These are phyloP conservation scores for Candolleomyces aberdarensis DNA, from an alignment of 768 basidiomycete species.

Conservation along the genomic window DNA sequence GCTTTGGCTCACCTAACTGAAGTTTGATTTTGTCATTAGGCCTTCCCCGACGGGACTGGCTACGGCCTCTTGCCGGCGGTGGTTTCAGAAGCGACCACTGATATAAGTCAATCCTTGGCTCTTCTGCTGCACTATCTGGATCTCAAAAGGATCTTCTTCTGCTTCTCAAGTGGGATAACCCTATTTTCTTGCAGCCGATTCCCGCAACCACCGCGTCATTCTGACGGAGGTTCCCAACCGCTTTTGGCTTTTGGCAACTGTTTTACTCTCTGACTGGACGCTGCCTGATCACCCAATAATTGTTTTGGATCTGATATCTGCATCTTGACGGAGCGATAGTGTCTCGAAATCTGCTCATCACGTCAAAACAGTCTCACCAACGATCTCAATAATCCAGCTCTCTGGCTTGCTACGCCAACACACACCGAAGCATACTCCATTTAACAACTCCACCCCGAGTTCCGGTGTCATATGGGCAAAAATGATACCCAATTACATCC, in stretches of 20 bases:
- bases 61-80: constrained; percentile 1
- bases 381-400: not conserved
- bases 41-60: constrained; percentile 1
- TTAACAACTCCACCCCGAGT: not conserved
- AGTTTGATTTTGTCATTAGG: not conserved
- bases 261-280: too few species aligned
- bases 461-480: not conserved
- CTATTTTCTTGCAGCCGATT: not conserved
- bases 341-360: not conserved
- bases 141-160: not conserved
- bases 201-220: not conserved
- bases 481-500: not conserved
- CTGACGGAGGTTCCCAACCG: too few species aligned
- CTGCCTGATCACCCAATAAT: too few species aligned
- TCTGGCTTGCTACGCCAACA: not conserved
- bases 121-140: not conserved
- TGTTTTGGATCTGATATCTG: too few species aligned
- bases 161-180: not conserved
- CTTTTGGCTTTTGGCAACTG: too few species aligned
- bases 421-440: not conserved
- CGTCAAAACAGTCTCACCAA: not conserved
- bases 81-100: not conserved
- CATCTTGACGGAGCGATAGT: too few species aligned
- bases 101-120: not conserved
- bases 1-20: not conserved